Evolutionary conservation across 805 yeast genomes (phyloP).

Genomic region (Lipomyces japonicus): DNA sequence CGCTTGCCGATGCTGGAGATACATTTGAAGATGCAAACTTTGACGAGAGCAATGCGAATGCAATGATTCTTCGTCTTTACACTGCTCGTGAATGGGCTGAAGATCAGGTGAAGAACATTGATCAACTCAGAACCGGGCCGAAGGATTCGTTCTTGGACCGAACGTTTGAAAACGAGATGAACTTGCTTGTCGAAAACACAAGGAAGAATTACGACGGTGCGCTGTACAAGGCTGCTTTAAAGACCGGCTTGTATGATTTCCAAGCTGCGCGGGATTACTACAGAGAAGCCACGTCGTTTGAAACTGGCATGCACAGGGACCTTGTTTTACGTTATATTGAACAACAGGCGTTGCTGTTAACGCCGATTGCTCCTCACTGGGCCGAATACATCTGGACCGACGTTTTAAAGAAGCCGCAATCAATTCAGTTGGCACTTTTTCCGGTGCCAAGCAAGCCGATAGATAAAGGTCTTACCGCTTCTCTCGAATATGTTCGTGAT

Average conservation of each 20-base stretch:
- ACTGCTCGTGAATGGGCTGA: constrained; percentile 96
- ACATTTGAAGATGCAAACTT: constrained; percentile 96
- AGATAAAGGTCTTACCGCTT: constrained; percentile 56
- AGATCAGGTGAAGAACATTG: constrained; percentile 47
- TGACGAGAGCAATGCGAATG: constrained; percentile 94
- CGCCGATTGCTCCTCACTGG: constrained; percentile 96
- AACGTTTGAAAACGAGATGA: constrained; percentile 94
- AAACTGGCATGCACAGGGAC: constrained; percentile 74
- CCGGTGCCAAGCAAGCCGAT: constrained; percentile 72
- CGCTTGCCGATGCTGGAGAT: constrained; percentile 98
- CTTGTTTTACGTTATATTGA: constrained; percentile 79
- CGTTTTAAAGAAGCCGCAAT: constrained; percentile 57
- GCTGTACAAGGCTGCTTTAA: constrained; percentile 82
- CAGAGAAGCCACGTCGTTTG: constrained; percentile 65
- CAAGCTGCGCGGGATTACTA: constrained; percentile 95
- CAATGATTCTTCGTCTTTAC: constrained; percentile 89
- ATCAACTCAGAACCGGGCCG: constrained; percentile 40
- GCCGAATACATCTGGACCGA: constrained; percentile 88
- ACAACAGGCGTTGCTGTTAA: constrained; percentile 73
- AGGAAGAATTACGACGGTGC: constrained; percentile 66
- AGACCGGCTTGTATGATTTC: constrained; percentile 87
- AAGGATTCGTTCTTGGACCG: constrained; percentile 67
- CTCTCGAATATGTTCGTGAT: constrained; percentile 74
- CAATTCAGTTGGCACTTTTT: constrained; percentile 74
- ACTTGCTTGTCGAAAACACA: constrained; percentile 69